Evolutionary conservation across 768 basidiomycete species (phyloP), one percentile per base, ranked within the genome.

Genomic region (Dioszegia hungarica): DNA sequence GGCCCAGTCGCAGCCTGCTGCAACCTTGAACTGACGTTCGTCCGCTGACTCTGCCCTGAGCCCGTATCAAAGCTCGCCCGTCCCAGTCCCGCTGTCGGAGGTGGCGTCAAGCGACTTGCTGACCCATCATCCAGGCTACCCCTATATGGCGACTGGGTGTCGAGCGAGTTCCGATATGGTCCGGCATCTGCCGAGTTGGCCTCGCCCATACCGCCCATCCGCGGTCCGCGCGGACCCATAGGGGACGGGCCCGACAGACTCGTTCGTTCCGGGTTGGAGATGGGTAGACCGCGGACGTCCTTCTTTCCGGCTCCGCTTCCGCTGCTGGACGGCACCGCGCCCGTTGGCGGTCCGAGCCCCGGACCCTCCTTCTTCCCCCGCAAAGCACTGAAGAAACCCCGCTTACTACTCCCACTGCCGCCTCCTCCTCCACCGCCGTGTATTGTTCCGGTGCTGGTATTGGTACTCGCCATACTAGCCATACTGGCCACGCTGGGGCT

Each of bases 241-340:
- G 64, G 64, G 29, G 57, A 17, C 12, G 33, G 31, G 22, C 47
- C 34, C 17, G 25, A 28, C n/a, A 48, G 28, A 38, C 24, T 37
- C 11, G 36, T 38, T 27, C 49, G 49, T 51, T 51, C 49, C 17
- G 67, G 70, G 33, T 41, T 47, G n/a, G 70, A 72, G 27, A 73
- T 73, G 10, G 60, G 54, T 29, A 73, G 43, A 25, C 68, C 68
- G 20, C 66, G 54, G 2, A 73, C 51, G 61, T 73, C 71, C 51
- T 67, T 70, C 46, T 72, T 72, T 25, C 49, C 25, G n/a, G 33
- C 29, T 34, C 37, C 27, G 10, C 41, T 22, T 14, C 40, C n/a
- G n/a, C 25, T 25, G 57, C 17, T 2, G 39, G 33, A 15, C n/a
- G n/a, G n/a, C n/a, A 34, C n/a, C 31, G 40, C 48, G 19, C 46